phyloP scores from a whole-genome alignment of 140 eudicot genomes.

The Oenanthe javanica region DNA sequence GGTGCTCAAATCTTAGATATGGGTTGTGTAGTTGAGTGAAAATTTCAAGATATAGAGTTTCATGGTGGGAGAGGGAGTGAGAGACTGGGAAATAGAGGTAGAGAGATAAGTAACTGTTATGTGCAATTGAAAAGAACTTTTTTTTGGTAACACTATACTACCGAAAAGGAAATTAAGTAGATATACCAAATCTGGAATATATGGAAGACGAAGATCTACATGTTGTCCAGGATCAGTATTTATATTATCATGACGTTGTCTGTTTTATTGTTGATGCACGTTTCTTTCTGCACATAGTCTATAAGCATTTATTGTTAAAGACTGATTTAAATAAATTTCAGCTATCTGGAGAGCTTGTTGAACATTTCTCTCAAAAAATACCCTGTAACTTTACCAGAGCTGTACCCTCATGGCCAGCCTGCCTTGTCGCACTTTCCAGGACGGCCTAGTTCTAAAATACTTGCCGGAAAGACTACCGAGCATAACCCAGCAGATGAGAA shows the following conservation, averaged over 20 bases:
- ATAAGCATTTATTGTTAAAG: slow-evolving; percentile 6
- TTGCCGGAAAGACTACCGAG: slow-evolving; percentile 30
- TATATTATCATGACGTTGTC: not conserved
- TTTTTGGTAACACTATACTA: not conserved
- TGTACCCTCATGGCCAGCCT: slow-evolving; percentile 28
- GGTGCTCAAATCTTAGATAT: not conserved
- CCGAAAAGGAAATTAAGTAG: not conserved
- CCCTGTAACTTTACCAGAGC: slow-evolving; percentile 49
- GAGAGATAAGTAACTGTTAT: not conserved
- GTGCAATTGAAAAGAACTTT: not conserved
- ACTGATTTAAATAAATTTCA: slow-evolving; percentile 29
- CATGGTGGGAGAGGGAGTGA: not conserved
- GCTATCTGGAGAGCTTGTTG: slow-evolving; percentile 70
- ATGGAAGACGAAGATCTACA: not conserved
- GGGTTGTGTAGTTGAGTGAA: not conserved
- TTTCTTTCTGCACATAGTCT: not conserved
- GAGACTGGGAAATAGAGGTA: not conserved
- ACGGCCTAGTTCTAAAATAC: slow-evolving; percentile 25
- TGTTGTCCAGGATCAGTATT: not conserved
- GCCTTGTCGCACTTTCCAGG: slow-evolving; percentile 20
- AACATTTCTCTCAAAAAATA: slow-evolving; percentile 46
- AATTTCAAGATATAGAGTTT: not conserved
- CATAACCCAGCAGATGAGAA: slow-evolving; percentile 30
- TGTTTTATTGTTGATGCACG: not conserved
- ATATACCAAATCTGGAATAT: not conserved